phyloP scores from a whole-genome alignment of 2,329 filamentous ascomycete species.

The Apiospora malaysiana region DNA sequence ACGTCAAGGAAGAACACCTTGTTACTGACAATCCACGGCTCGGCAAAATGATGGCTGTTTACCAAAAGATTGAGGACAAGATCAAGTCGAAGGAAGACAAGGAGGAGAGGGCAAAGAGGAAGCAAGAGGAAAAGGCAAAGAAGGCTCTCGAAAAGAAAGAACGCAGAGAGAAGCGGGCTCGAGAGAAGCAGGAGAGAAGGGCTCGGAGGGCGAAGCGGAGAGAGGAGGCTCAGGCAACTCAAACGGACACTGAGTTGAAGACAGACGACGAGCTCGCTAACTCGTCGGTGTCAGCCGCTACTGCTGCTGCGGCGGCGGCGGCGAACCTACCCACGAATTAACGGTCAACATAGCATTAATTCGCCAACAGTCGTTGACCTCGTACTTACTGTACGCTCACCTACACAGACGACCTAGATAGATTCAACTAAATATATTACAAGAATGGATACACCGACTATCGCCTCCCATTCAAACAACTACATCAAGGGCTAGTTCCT shows the following conservation, averaged over 20 bases:
- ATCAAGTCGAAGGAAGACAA: conserved; percentile 23
- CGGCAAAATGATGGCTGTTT: conserved; percentile 5
- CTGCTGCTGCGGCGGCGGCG: too few species aligned
- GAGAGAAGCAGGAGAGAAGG: conserved; percentile 28
- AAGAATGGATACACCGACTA: not conserved
- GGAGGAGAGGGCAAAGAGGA: conserved; percentile 29
- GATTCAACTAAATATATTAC: not conserved
- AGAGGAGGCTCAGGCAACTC: not conserved
- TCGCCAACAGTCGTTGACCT: not conserved
- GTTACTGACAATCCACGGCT: conserved; percentile 5
- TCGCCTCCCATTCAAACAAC: not conserved
- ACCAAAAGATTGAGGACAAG: not conserved
- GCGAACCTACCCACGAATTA: too few species aligned
- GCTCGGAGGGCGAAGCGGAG: not conserved
- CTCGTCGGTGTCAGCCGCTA: too few species aligned
- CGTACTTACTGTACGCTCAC: not conserved
- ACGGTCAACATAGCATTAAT: not conserved
- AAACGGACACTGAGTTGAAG: not conserved
- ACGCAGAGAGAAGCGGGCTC: conserved; percentile 27
- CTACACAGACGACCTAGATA: not conserved
- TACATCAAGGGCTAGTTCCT: too few species aligned
- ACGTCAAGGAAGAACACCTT: not conserved
- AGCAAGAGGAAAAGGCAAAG: conserved; percentile 27
- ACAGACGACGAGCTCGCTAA: too few species aligned
- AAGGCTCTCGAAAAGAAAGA: conserved; percentile 29